These are phyloP conservation scores for Crucibulum laeve DNA, from an alignment of 768 basidiomycete species.

Conservation along the genomic window DNA sequence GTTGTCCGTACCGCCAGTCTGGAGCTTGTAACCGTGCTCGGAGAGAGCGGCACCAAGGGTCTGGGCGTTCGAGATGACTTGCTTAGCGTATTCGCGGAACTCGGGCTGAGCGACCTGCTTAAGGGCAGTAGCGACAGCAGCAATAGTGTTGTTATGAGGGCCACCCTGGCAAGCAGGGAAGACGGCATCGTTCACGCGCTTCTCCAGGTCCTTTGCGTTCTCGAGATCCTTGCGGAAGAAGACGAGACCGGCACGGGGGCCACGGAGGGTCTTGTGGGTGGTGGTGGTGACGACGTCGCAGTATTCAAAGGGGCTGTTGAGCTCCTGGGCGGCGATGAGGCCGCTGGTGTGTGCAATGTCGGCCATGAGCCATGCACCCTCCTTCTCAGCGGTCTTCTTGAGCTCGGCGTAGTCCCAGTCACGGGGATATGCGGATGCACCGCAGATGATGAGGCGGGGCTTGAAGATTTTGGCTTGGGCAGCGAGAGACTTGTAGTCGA, in stretches of 20 bases:
- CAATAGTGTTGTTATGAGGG: slow-evolving; percentile 99
- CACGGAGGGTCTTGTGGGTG: slow-evolving; percentile 98
- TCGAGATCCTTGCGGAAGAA: slow-evolving; percentile 96
- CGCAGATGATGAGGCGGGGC: slow-evolving; percentile 92
- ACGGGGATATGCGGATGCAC: slow-evolving; percentile 96
- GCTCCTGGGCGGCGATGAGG: slow-evolving; percentile 87
- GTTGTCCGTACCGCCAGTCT: slow-evolving; percentile 96
- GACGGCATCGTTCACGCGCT: slow-evolving; percentile 95
- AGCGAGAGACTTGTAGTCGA: slow-evolving; percentile 82
- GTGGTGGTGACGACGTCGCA: slow-evolving; percentile 99
- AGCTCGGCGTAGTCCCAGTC: slow-evolving; percentile 94
- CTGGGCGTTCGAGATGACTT: slow-evolving; percentile 86
- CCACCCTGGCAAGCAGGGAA: slow-evolving; percentile 99
- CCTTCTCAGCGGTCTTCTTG: slow-evolving; percentile 75
- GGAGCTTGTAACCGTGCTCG: slow-evolving; percentile 88
- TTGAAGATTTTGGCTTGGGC: slow-evolving; percentile 93
- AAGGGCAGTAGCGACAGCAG: slow-evolving; percentile 89
- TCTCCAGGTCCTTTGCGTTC: slow-evolving; percentile 82
- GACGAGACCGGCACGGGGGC: slow-evolving; percentile 95
- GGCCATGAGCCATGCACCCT: slow-evolving; percentile 91
- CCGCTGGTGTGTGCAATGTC: slow-evolving; percentile 99
- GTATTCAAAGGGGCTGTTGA: slow-evolving; percentile 89
- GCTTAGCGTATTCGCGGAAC: slow-evolving; percentile 89
- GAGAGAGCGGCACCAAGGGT: slow-evolving; percentile 71
- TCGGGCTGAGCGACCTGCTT: slow-evolving; percentile 86